Evolutionary conservation across 2,329 filamentous ascomycete genomes (phyloP).

Genomic region (Waltergamsia citrina): DNA sequence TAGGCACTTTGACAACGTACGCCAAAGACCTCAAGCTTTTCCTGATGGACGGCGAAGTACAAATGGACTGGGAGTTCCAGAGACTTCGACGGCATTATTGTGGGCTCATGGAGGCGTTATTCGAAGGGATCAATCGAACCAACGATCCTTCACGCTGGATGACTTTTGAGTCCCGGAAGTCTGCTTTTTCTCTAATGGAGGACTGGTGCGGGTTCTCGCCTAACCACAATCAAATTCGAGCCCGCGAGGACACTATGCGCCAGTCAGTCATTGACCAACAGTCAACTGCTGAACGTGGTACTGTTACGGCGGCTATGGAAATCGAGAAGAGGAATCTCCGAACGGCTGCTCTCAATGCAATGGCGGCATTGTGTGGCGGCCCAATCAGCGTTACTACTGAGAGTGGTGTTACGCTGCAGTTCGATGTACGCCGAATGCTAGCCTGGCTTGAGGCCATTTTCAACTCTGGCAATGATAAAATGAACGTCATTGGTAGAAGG

Average conservation of each 20-base stretch:
- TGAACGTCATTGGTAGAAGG: conserved; percentile 80
- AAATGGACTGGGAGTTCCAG: conserved; percentile 91
- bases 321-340: conserved; percentile 92
- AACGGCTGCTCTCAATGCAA: conserved; percentile 84
- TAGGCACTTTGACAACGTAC: conserved; percentile 81
- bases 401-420: conserved; percentile 77
- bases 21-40: conserved; percentile 90
- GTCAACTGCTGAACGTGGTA: conserved; percentile 63
- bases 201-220: conserved; percentile 98
- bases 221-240: conserved; percentile 73
- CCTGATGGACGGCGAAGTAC: conserved; percentile 87
- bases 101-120: conserved; percentile 84
- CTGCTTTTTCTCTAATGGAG: conserved; percentile 93
- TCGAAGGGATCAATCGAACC: conserved; percentile 80
- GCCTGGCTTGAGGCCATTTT: conserved; percentile 96
- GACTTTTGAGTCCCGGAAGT: conserved; percentile 93
- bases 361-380: conserved; percentile 84
- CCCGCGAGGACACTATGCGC: conserved; percentile 78
- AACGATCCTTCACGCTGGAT: conserved; percentile 87
- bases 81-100: conserved; percentile 89
- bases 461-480: conserved; percentile 80
- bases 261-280: conserved; percentile 77
- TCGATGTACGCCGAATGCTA: conserved; percentile 86
- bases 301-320: conserved; percentile 81
- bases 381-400: conserved; percentile 84